Conservation (phyloP, 371 early-diverging fungal genomes). For the Gilbertella persicaria region DNA sequence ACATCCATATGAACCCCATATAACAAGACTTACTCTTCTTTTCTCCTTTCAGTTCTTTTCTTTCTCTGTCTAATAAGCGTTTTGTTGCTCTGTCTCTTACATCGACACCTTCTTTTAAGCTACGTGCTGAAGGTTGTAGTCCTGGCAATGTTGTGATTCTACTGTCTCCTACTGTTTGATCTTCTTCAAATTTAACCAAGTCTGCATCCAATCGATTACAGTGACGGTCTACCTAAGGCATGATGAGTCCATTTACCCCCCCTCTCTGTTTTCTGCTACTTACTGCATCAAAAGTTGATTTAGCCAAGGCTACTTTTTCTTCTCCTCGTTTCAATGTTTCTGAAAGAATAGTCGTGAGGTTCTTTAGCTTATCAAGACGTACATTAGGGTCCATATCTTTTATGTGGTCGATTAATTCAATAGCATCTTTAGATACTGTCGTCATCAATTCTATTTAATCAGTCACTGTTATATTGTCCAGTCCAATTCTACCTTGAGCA, state of each 20-base stretch:
- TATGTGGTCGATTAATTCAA: slow-evolving; percentile 53
- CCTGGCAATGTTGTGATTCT: slow-evolving; percentile 47
- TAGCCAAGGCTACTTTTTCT: slow-evolving; percentile 87
- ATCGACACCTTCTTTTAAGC: slow-evolving; percentile 19
- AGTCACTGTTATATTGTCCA: background rate
- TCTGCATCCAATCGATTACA: slow-evolving; percentile 45
- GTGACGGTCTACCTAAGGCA: slow-evolving; percentile 26
- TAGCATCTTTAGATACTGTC: slow-evolving; percentile 55
- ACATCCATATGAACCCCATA: background rate
- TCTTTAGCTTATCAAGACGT: slow-evolving; percentile 58
- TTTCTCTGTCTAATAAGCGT: slow-evolving; percentile 13
- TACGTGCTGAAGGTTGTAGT: slow-evolving; percentile 43
- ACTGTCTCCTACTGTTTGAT: slow-evolving; percentile 33
- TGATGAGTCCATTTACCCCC: background rate
- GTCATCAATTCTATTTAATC: slow-evolving; percentile 53
- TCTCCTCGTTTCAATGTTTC: slow-evolving; percentile 83
- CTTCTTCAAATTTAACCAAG: slow-evolving; percentile 50
- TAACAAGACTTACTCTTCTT: slow-evolving; percentile 29
- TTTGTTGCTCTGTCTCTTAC: slow-evolving; percentile 15
- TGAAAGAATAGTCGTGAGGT: slow-evolving; percentile 57
- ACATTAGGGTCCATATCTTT: slow-evolving; percentile 51
- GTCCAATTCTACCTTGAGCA: slow-evolving; percentile 73
- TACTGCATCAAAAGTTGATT: slow-evolving; percentile 88
- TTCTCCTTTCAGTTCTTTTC: slow-evolving; percentile 11
- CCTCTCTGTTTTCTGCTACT: background rate